These are phyloP conservation scores for Jasminum sambac DNA, from an alignment of 257 asterid species.

Conservation along the genomic window DNA sequence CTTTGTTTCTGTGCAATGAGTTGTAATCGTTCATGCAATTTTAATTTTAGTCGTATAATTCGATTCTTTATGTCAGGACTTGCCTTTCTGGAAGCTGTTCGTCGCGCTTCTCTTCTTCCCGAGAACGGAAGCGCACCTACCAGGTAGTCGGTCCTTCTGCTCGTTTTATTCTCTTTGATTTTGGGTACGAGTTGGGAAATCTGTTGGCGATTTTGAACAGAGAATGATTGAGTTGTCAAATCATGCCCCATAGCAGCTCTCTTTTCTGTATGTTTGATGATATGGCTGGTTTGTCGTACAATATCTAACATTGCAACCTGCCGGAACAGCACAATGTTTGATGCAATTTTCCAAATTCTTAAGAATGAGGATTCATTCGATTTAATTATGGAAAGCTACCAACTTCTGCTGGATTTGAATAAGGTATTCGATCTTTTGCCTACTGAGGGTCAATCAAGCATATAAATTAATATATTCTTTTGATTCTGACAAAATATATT, in stretches of 20 bases:
- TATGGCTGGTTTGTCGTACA: slow-evolving; percentile 9
- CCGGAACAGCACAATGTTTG: slow-evolving; percentile 64
- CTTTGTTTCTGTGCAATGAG: neutral
- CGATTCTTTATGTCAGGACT: slow-evolving; percentile 45
- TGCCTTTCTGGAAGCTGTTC: slow-evolving; percentile 87
- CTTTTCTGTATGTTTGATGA: neutral
- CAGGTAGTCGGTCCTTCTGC: slow-evolving; percentile 32
- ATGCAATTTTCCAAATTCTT: slow-evolving; percentile 69
- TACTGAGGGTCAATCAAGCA: neutral
- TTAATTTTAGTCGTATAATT: neutral
- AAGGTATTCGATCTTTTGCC: slow-evolving; percentile 48
- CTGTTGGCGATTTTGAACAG: neutral
- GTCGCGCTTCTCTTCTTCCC: slow-evolving; percentile 69
- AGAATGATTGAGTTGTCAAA: neutral
- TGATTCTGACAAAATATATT: slow-evolving; percentile 19
- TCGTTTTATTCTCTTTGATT: neutral
- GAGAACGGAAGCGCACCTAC: slow-evolving; percentile 67
- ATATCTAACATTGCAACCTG: slow-evolving; percentile 23
- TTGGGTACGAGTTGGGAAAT: neutral
- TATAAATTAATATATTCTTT: slow-evolving; percentile 14
- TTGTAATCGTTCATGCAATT: neutral
- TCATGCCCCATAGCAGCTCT: neutral
- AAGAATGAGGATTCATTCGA: slow-evolving; percentile 72
- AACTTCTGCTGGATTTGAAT: slow-evolving; percentile 68
- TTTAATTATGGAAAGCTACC: slow-evolving; percentile 65